These are phyloP conservation scores for Fulvia fulva DNA, from an alignment of 2,329 filamentous ascomycete genomes.

Conservation along the genomic window DNA sequence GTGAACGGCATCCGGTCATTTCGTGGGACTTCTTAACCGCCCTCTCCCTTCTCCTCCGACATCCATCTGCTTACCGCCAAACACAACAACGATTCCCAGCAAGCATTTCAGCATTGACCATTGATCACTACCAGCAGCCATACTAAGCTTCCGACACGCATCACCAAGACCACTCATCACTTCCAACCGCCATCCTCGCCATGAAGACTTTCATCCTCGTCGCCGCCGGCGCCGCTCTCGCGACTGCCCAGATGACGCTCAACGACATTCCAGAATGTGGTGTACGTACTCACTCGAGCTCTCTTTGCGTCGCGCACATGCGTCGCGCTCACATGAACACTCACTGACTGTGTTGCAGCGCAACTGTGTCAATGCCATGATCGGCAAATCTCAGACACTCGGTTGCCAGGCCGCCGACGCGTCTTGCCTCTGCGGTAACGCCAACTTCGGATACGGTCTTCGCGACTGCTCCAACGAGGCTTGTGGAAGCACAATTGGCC, in stretches of 20 bases:
- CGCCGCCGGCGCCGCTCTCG: constrained; percentile 32
- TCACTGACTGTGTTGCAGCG: constrained; percentile 24
- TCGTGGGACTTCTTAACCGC: neutral
- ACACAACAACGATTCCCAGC: neutral
- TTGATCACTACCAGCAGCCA: neutral
- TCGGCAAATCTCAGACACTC: constrained; percentile 28
- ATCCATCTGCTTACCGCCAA: neutral
- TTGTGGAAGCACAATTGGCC: constrained; percentile 26
- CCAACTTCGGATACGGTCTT: constrained; percentile 37
- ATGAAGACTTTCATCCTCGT: constrained; percentile 35
- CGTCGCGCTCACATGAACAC: neutral
- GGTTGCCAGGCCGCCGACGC: constrained; percentile 32
- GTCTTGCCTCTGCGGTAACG: constrained; percentile 35
- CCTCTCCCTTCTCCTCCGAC: neutral
- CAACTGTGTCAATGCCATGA: constrained; percentile 37
- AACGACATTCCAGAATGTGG: constrained; percentile 32
- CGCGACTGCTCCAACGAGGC: constrained; percentile 38
- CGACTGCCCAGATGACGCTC: constrained; percentile 31
- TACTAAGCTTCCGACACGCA: neutral
- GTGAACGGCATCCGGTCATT: too few species aligned
- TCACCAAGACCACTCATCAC: neutral
- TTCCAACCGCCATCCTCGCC: constrained; percentile 13
- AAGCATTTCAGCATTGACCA: neutral
- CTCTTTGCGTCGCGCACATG: neutral
- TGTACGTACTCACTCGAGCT: constrained; percentile 27